Evolutionary conservation across 257 asterid genomes (phyloP), one percentile per base, ranked within the genome.

Genomic region (Rhazya stricta): DNA sequence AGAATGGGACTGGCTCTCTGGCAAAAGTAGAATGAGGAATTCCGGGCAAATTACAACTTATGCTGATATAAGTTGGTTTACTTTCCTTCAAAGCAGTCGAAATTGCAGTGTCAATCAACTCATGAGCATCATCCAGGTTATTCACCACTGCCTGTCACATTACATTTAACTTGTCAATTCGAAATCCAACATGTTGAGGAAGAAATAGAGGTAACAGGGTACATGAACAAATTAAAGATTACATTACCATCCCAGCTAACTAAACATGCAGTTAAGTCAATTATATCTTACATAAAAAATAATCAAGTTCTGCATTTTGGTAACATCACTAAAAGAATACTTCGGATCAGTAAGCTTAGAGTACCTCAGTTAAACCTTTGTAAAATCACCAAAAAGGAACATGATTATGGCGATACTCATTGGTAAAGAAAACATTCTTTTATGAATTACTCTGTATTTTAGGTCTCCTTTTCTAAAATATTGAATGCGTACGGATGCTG

Each of bases 61-160:
- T 77, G 84, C 79, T 81, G 75, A 81, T 81, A 72, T 81, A 81
- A 69, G 48, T 81, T 32, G 84, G 84, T 75, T 81, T 81, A n/a
- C 84, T 48, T 36, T 81, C 79, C 74, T 81, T 81, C 74, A 81
- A 6, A 48, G 84, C 84, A 77, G 84, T 81, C 53, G 84, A 81
- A 67, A 81, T 81, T 32, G 84, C 84, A 67, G 84, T 81, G 70
- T 81, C 81, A 69, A 81, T 81, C 79, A 81, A 69, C 60, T 81
- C 81, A 73, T 81, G 84, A 53, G 81, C 81, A 78, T 72, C 77
- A 27, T 78, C 81, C 62, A 78, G 74, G 69, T 72, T 72, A 51
- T 81, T 81, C 77, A 81, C 81, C 58, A 77, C 84, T 50, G 81
- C 84, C 84, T 81, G 84, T 42, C 54, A 73, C 69, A 25, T 50